Percentiles rank a stretch among this genome's conserved stretches.
These are phyloP conservation scores for Achaetomiella virescens DNA, from an alignment of 495 filamentous ascomycete species.

Conservation along the genomic window DNA sequence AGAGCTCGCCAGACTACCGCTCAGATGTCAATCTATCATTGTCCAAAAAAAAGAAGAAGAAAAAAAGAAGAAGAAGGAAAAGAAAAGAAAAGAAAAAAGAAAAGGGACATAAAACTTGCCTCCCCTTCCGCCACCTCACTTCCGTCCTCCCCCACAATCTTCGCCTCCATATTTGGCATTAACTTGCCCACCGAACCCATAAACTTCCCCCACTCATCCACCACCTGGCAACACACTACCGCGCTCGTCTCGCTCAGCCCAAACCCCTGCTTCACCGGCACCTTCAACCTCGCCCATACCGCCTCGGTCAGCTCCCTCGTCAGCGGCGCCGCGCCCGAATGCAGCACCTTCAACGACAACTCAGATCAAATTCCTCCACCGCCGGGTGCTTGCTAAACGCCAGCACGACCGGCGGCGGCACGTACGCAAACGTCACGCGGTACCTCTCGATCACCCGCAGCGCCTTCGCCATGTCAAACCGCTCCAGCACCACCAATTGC, in stretches of 20 bases:
- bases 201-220: conserved; percentile 69
- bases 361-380: conserved; percentile 74
- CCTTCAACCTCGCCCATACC: conserved; percentile 65
- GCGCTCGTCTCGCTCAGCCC: conserved; percentile 51
- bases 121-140: conserved; percentile 51
- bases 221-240: conserved; percentile 52
- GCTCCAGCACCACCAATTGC: conserved; percentile 66
- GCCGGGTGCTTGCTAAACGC: conserved; percentile 71
- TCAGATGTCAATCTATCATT: not conserved
- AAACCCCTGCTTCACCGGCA: conserved; percentile 63
- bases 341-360: conserved; percentile 74
- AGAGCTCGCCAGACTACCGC: conserved; percentile 59
- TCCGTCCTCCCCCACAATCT: conserved; percentile 63
- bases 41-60: not conserved
- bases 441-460: conserved; percentile 69
- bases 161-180: conserved; percentile 75
- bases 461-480: conserved; percentile 77
- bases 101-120: conserved; percentile 9
- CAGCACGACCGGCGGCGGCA: conserved; percentile 81
- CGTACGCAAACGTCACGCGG: conserved; percentile 69
- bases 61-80: no score
- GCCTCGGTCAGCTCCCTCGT: conserved; percentile 75
- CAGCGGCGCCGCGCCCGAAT: conserved; percentile 83
- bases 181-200: conserved; percentile 79
- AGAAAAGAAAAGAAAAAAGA: no score